Evolutionary conservation across 179 eudicot genomes (phyloP).

Genomic region (Beta lomatogona): DNA sequence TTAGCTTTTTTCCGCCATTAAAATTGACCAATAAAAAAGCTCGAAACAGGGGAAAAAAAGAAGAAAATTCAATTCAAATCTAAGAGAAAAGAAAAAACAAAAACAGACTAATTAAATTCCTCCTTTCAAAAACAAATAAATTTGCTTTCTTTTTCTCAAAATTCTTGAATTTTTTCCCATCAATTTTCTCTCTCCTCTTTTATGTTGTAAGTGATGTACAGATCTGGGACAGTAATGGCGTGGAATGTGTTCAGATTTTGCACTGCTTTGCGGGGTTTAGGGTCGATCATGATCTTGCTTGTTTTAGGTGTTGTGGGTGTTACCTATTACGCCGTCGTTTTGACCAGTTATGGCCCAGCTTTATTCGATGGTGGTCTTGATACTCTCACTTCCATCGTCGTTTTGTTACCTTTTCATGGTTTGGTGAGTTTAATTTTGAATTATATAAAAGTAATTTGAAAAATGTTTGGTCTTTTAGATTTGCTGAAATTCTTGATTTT

Average conservation of each 20-base stretch:
- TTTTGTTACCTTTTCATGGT: slow-evolving; percentile 71
- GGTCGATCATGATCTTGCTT: slow-evolving; percentile 91
- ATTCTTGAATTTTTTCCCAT: not conserved
- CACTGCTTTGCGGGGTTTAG: slow-evolving; percentile 79
- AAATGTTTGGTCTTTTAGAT: slow-evolving; percentile 6
- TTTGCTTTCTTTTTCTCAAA: not conserved
- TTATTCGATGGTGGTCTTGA: slow-evolving; percentile 62
- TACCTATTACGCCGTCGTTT: slow-evolving; percentile 85
- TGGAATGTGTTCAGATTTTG: slow-evolving; percentile 98
- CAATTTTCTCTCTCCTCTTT: not conserved
- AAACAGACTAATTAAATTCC: too few species aligned
- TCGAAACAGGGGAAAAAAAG: not conserved
- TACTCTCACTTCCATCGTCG: slow-evolving; percentile 58
- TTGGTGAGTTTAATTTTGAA: slow-evolving; percentile 29
- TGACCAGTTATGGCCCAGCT: slow-evolving; percentile 69
- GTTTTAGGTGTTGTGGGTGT: slow-evolving; percentile 86
- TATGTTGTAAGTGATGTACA: slow-evolving; percentile 50
- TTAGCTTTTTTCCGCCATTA: not conserved
- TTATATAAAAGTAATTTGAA: not conserved
- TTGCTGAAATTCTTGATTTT: slow-evolving; percentile 9
- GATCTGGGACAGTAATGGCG: slow-evolving; percentile 95
- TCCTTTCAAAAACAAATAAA: too few species aligned
- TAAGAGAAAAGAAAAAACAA: not conserved
- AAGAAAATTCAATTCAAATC: too few species aligned
- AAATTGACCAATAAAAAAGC: not conserved